Evolutionary conservation across 2,329 filamentous ascomycete genomes (phyloP).

Genomic region (Paramyrothecium sp.): DNA sequence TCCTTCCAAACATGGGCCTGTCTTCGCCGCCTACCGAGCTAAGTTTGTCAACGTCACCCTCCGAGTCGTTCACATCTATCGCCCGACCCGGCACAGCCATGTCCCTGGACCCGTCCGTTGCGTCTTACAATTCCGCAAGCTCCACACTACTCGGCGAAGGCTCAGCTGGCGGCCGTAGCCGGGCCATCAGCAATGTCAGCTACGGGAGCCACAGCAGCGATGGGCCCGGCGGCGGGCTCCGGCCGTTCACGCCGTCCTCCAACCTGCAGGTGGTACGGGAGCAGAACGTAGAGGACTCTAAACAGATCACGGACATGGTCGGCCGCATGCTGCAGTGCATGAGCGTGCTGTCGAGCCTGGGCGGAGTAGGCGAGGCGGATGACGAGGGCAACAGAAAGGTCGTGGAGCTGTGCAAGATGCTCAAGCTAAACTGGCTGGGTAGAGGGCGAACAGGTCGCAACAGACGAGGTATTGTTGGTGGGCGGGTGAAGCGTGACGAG

Average conservation of each 20-base stretch:
- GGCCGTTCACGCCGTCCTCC: constrained; percentile 49
- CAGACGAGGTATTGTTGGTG: constrained; percentile 83
- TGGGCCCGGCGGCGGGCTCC: constrained; percentile 28
- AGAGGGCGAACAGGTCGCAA: constrained; percentile 87
- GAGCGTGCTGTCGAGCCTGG: constrained; percentile 80
- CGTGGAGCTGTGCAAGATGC: constrained; percentile 76
- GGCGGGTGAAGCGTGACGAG: constrained; percentile 48
- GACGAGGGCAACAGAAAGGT: constrained; percentile 77
- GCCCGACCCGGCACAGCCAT: constrained; percentile 70
- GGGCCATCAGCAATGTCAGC: constrained; percentile 84
- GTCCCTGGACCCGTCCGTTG: constrained; percentile 71
- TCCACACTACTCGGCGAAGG: constrained; percentile 76
- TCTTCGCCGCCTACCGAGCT: constrained; percentile 52
- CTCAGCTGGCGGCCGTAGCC: constrained; percentile 60
- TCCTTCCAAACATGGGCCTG: constrained; percentile 54
- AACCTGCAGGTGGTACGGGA: constrained; percentile 43
- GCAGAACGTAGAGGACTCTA: constrained; percentile 64
- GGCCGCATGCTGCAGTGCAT: constrained; percentile 96
- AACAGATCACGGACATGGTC: constrained; percentile 89
- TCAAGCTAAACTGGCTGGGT: constrained; percentile 97
- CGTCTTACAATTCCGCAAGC: constrained; percentile 76
- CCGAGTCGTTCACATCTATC: constrained; percentile 43
- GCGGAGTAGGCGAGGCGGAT: constrained; percentile 52
- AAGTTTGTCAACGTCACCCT: constrained; percentile 50
- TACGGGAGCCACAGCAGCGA: constrained; percentile 54